Evolutionary conservation across 169 alveolate genomes (phyloP), one percentile per base, ranked within the genome.

Genomic region (Plasmodium malariae): DNA sequence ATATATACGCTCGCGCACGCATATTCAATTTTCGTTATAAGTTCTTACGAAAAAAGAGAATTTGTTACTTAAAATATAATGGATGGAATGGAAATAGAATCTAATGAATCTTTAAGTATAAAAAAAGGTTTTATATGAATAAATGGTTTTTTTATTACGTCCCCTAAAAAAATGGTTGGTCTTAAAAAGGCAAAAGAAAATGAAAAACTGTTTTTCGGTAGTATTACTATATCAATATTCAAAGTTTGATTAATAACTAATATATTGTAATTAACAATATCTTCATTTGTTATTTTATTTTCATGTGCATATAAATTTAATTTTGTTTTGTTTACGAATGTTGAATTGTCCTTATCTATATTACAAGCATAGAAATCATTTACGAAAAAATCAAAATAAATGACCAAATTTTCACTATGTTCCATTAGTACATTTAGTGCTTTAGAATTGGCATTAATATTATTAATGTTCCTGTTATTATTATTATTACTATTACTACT

Each of bases 321-420:
- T 57, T 83, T 83, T 9, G 85, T 83, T 70, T 71, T 83, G 49
- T 83, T 83, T 60, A 83, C 1, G 65, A 83, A 54, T 54, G 62
- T 51, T 30, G 43, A 65, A 43, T 59, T 28, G 26, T 43, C 40
- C 30, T 67, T 67, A 45, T 83, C 83, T 65, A 83, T 24, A 60
- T 67, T 83, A 45, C 91, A 83, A 34, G 28, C 85, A 43, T 83
- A 83, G 67, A 83, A 83, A 83, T 83, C 91, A 36, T 83, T 83
- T 51, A 83, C 91, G 51, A 83, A 67, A 67, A 83, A 83, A 21
- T 83, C 91, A 67, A 83, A 83, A 21, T 83, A 83, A 24, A 83
- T 83, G 12, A 54, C 91, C 43, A 83, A 59, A 2, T 67, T 30
- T 2, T 83, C 63, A 30, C 43, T 49, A 21, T 48, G 19, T 67